A percentile compares a stretch with the other conserved stretches of the same genome.
Evolutionary conservation across 306 rosid genomes (phyloP).

Genomic region (Hippophae rhamnoides): DNA sequence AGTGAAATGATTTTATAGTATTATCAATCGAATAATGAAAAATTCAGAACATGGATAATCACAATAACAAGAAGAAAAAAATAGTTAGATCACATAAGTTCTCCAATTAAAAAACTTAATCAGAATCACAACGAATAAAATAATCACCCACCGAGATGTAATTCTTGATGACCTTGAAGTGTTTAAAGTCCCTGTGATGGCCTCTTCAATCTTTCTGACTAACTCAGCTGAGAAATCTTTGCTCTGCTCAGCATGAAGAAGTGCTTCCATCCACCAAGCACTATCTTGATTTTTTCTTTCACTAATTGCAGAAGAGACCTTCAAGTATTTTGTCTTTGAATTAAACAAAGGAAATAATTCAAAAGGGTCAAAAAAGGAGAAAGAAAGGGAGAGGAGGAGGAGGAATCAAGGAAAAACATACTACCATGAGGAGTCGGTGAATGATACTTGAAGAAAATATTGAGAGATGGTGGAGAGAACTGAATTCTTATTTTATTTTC

Average conservation of each 20-base stretch:
- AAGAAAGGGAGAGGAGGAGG: not conserved
- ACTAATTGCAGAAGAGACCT: constrained; percentile 49
- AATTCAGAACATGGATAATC: not conserved
- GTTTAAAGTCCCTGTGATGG: constrained; percentile 51
- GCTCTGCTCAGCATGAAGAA: constrained; percentile 66
- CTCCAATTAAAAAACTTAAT: not conserved
- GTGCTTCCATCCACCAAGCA: constrained; percentile 90
- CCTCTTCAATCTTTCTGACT: constrained; percentile 84
- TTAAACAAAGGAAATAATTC: constrained; percentile 4
- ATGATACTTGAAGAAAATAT: too few species aligned
- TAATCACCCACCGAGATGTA: constrained; percentile 51
- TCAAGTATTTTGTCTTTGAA: constrained; percentile 11
- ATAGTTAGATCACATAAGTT: not conserved
- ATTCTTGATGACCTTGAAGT: constrained; percentile 50
- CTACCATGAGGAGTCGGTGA: too few species aligned
- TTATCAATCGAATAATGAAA: not conserved
- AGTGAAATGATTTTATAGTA: not conserved
- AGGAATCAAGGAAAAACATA: not conserved
- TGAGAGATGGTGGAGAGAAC: too few species aligned
- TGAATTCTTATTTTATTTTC: too few species aligned
- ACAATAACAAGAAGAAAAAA: not conserved
- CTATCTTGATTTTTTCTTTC: constrained; percentile 32
- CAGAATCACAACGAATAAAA: constrained; percentile 7
- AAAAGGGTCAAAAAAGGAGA: too few species aligned
- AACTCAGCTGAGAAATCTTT: constrained; percentile 58